A percentile compares a stretch with the other conserved stretches of the same genome.
Evolutionary conservation across 352 stramenopile genomes (phyloP).

Genomic region (Globisporangium canariense): DNA sequence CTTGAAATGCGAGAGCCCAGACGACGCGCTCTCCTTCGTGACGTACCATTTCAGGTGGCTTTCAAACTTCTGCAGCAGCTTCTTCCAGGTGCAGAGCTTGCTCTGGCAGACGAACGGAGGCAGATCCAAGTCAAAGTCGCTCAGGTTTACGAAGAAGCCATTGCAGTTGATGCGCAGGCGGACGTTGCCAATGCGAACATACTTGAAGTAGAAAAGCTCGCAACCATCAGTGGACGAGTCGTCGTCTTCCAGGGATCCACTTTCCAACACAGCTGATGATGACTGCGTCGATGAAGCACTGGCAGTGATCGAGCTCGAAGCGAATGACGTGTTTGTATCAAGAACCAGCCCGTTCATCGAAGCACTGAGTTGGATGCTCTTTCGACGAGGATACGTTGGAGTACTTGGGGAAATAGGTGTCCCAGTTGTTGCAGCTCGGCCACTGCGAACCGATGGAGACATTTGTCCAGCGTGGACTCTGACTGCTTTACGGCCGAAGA

Average conservation of each 20-base stretch:
- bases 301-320: not conserved
- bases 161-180: conserved; percentile 80
- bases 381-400: conserved; percentile 3
- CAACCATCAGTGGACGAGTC: conserved; percentile 49
- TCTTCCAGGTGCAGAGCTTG: conserved; percentile 80
- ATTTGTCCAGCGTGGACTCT: not conserved
- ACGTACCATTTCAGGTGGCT: conserved; percentile 81
- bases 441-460: conserved; percentile 1
- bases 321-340: conserved; percentile 6
- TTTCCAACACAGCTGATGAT: conserved; percentile 10
- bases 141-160: conserved; percentile 85
- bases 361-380: conserved; percentile 12
- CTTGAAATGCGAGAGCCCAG: conserved; percentile 81
- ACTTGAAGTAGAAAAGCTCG: conserved; percentile 87
- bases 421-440: not conserved
- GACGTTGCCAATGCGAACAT: conserved; percentile 77
- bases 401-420: not conserved
- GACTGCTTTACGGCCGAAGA: conserved; percentile 53
- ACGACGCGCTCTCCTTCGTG: conserved; percentile 78
- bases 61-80: conserved; percentile 81
- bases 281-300: conserved; percentile 13
- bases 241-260: conserved; percentile 41
- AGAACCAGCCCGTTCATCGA: not conserved
- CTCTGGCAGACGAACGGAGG: conserved; percentile 78
- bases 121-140: conserved; percentile 72